Base-by-base conservation (phyloP, 139 green algal genomes). In the Penium margaritaceum region DNA sequence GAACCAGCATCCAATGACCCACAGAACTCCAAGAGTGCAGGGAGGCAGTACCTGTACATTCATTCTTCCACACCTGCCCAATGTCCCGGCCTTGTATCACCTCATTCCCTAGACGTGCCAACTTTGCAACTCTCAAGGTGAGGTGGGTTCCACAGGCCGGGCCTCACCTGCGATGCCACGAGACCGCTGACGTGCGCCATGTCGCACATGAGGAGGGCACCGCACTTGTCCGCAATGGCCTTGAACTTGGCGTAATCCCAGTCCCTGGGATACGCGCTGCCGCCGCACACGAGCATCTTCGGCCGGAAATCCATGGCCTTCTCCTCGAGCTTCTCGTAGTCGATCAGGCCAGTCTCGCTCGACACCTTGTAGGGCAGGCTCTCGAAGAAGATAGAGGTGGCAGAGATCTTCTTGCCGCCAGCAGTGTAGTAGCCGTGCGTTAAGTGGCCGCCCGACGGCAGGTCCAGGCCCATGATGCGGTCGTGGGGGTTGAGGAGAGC, bases 361-460 rank as follows among this genome's bases (percentile, higher is more conserved):
- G 96, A 75, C 0, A 98, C 87, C 89, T 97, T 97, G 72, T 85
- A 85, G 19, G 81, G 77, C 27, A 85, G 54, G 1, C 70, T 82
- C 74, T 94, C 84, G 70, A 95, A 95, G 72, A 88, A 95, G 69
- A 95, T 95, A 39, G 86, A 92, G 43, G 90, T 93, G 71, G 89
- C 90, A 3, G 86, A 91, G 69, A 95, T 90, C 73, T 89, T 89
- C 84, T 91, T 94, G 21, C 89, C 90, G 27, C 75, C 67, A 43
- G 87, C 85, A 37, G 87, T 96, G 85, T 96, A 96, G 85, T 95
- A 97, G 41, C 90, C 90, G 76, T 95, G 90, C 12, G 90, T 95
- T 38, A 95, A 78, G 67, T 95, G 90, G 27, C 90, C 90, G 12
- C 90, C 90, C 9, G 67, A 86, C 51, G 90, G 90, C 60, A 95